Conservation (phyloP, 495 filamentous ascomycete species). For the Penicillium cataractarum region DNA sequence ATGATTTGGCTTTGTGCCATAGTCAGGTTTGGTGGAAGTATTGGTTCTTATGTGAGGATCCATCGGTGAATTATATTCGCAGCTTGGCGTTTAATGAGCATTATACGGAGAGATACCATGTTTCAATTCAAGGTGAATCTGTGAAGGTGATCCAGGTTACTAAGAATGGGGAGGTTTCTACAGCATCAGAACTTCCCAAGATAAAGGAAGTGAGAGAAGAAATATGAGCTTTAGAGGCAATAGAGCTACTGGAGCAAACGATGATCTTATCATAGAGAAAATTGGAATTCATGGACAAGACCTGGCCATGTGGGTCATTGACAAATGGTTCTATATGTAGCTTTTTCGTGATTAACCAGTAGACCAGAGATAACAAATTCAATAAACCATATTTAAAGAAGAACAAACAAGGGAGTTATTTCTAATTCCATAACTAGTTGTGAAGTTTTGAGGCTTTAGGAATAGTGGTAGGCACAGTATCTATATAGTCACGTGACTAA, state of each 20-base stretch:
- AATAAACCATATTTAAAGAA: neutral
- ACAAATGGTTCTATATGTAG: too few species aligned
- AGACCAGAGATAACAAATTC: too few species aligned
- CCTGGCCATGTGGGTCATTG: too few species aligned
- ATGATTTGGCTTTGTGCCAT: slow-evolving; percentile 8
- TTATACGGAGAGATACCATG: neutral
- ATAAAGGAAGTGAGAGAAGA: neutral
- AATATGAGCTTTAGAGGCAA: neutral
- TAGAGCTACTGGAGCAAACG: neutral
- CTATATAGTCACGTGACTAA: neutral
- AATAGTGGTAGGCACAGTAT: too few species aligned
- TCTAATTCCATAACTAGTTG: too few species aligned
- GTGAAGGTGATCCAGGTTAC: neutral
- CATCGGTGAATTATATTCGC: neutral
- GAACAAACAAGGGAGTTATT: too few species aligned
- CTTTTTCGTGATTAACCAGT: too few species aligned
- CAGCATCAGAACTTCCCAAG: neutral
- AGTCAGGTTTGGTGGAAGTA: slow-evolving; percentile 9
- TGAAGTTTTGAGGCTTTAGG: too few species aligned
- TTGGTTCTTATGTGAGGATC: slow-evolving; percentile 9
- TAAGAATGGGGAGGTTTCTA: neutral
- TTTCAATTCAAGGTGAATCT: neutral
- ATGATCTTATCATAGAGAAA: neutral
- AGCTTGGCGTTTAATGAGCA: slow-evolving; percentile 9
- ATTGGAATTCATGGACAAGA: neutral